phyloP scores from a whole-genome alignment of 2,329 filamentous ascomycete genomes.

The Fusarium musae region DNA sequence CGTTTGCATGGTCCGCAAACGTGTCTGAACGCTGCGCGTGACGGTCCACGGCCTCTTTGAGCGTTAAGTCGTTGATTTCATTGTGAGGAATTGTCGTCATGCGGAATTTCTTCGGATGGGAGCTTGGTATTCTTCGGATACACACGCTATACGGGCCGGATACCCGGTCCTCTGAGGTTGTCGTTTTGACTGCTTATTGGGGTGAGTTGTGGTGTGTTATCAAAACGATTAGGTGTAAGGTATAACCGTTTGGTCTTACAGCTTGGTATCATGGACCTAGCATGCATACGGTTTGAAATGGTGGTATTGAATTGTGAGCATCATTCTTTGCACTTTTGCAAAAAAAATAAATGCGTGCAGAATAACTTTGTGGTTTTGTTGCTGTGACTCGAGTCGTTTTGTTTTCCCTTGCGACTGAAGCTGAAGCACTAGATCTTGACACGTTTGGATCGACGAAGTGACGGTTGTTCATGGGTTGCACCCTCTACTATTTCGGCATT shows the following conservation, averaged over 20 bases:
- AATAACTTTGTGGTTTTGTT: background rate
- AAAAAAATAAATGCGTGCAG: background rate
- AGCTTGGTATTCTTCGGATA: constrained; percentile 39
- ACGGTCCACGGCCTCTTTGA: constrained; percentile 13
- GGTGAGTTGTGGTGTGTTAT: constrained; percentile 2
- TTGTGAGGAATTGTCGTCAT: constrained; percentile 6
- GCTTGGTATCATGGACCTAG: background rate
- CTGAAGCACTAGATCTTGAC: constrained; percentile 24
- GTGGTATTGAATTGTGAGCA: background rate
- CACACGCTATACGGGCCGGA: constrained; percentile 40
- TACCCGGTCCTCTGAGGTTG: constrained; percentile 27
- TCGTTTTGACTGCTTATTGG: background rate
- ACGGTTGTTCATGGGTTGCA: constrained; percentile 20
- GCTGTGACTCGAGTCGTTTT: background rate
- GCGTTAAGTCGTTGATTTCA: constrained; percentile 15
- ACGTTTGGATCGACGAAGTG: constrained; percentile 42
- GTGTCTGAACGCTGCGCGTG: background rate
- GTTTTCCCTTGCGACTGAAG: background rate
- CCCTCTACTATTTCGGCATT: constrained; percentile 18
- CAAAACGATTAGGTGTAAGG: constrained; percentile 1
- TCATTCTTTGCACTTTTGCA: background rate
- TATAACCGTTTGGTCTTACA: background rate
- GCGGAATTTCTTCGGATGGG: constrained; percentile 42
- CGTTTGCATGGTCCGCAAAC: constrained; percentile 4
- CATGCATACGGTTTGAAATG: background rate